These are phyloP conservation scores for Emergomyces africanus DNA, from an alignment of 2,329 filamentous ascomycete species.

Conservation along the genomic window DNA sequence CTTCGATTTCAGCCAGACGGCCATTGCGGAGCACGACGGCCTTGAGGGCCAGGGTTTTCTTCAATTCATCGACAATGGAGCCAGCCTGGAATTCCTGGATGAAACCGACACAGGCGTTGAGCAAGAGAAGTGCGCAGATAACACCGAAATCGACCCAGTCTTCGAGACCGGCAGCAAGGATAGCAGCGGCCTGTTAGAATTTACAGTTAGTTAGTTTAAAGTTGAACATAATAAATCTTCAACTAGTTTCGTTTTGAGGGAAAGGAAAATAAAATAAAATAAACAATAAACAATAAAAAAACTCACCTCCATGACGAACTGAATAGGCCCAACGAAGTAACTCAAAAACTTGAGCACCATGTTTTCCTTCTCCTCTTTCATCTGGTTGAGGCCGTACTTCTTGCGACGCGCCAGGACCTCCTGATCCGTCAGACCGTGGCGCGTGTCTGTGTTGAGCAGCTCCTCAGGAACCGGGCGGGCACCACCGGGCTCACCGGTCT, in stretches of 20 bases:
- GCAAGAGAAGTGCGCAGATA: constrained; percentile 68
- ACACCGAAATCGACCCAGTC: constrained; percentile 93
- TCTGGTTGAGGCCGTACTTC: constrained; percentile 74
- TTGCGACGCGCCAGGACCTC: constrained; percentile 53
- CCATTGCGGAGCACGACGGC: constrained; percentile 77
- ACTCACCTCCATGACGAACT: constrained; percentile 80
- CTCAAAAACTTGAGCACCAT: constrained; percentile 66
- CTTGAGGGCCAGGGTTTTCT: constrained; percentile 81
- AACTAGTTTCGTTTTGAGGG: background rate
- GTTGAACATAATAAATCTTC: too few relatives aligned
- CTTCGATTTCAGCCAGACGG: constrained; percentile 63
- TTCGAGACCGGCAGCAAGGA: constrained; percentile 69
- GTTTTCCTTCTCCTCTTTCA: constrained; percentile 87
- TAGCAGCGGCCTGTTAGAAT: constrained; percentile 48
- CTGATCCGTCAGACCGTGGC: constrained; percentile 55
- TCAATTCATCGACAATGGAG: constrained; percentile 80
- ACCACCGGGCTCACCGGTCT: constrained; percentile 40
- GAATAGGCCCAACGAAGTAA: constrained; percentile 80
- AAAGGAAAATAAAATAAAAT: constrained; percentile 3
- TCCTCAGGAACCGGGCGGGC: constrained; percentile 55
- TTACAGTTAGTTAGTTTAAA: too few relatives aligned
- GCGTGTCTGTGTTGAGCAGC: constrained; percentile 63
- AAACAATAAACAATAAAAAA: background rate
- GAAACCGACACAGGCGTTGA: constrained; percentile 79
- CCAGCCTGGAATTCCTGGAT: constrained; percentile 82